Percentiles rank a stretch among this genome's conserved stretches.
These are phyloP conservation scores for Vigna radiata DNA, from an alignment of 306 rosid species.

Conservation along the genomic window DNA sequence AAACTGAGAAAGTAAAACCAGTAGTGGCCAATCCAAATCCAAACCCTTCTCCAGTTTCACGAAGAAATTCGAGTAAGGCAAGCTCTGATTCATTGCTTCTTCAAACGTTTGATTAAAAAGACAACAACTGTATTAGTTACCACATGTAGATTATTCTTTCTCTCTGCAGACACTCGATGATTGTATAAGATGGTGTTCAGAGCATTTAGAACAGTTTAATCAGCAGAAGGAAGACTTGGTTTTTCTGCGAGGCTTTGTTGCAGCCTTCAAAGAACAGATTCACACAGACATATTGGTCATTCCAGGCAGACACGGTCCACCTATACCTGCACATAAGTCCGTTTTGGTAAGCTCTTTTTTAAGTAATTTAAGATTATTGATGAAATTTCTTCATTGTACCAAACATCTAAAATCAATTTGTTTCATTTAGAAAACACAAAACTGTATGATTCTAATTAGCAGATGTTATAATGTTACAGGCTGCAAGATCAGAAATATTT, in stretches of 20 bases:
- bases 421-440: not conserved
- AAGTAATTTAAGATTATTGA: no score
- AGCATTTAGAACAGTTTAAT: constrained; percentile 44
- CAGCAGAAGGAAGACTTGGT: constrained; percentile 56
- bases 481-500: constrained; percentile 78
- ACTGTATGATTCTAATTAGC: not conserved
- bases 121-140: not conserved
- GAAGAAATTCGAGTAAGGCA: constrained; percentile 70
- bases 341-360: constrained; percentile 44
- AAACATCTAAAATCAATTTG: no score
- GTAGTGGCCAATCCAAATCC: constrained; percentile 11
- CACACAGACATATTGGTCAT: constrained; percentile 71
- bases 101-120: not conserved
- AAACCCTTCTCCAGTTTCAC: constrained; percentile 32
- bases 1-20: constrained; percentile 51
- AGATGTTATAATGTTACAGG: constrained; percentile 48
- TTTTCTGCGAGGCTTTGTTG: constrained; percentile 56
- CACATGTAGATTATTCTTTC: not conserved
- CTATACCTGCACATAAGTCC: constrained; percentile 74
- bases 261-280: constrained; percentile 62
- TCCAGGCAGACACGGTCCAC: constrained; percentile 57
- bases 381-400: no score
- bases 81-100: constrained; percentile 56
- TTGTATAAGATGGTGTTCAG: constrained; percentile 54
- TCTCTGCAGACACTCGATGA: constrained; percentile 56